These are phyloP conservation scores for Aspergillus fischeri DNA, from an alignment of 2,329 filamentous ascomycete genomes.

Conservation along the genomic window DNA sequence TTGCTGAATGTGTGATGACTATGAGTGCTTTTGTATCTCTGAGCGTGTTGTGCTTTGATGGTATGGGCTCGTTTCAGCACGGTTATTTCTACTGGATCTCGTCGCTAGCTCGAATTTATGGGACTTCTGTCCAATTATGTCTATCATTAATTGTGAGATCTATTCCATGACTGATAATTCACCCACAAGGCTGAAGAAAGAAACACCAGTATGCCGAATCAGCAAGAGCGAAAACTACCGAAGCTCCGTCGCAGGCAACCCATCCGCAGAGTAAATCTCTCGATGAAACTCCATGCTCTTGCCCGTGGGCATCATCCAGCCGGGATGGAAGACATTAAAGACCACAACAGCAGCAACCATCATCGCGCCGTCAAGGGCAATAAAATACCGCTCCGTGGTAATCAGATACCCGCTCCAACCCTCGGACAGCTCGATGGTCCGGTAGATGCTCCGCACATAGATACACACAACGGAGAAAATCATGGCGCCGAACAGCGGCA, in stretches of 20 bases:
- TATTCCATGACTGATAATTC: neutral
- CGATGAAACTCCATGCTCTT: constrained; percentile 9
- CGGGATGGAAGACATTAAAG: constrained; percentile 45
- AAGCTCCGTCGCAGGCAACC: constrained; percentile 9
- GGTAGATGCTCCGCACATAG: constrained; percentile 48
- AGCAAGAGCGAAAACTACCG: neutral
- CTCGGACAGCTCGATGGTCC: constrained; percentile 48
- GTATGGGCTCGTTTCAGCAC: neutral
- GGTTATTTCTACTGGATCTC: neutral
- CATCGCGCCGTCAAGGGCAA: constrained; percentile 47
- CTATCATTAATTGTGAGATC: neutral
- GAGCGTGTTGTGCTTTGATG: neutral
- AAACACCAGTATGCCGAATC: neutral
- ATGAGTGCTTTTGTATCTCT: neutral
- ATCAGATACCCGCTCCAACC: constrained; percentile 51
- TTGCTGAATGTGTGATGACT: neutral
- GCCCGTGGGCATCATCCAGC: constrained; percentile 31
- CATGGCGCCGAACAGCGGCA: constrained; percentile 37
- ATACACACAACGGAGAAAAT: constrained; percentile 43
- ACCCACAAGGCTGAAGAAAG: neutral
- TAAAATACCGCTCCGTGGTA: constrained; percentile 48
- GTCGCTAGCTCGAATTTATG: neutral
- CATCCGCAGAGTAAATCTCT: constrained; percentile 9
- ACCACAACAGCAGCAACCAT: constrained; percentile 46
- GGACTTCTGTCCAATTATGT: neutral